Conservation (phyloP, 2,329 filamentous ascomycete species). For the Ramichloridium luteum region DNA sequence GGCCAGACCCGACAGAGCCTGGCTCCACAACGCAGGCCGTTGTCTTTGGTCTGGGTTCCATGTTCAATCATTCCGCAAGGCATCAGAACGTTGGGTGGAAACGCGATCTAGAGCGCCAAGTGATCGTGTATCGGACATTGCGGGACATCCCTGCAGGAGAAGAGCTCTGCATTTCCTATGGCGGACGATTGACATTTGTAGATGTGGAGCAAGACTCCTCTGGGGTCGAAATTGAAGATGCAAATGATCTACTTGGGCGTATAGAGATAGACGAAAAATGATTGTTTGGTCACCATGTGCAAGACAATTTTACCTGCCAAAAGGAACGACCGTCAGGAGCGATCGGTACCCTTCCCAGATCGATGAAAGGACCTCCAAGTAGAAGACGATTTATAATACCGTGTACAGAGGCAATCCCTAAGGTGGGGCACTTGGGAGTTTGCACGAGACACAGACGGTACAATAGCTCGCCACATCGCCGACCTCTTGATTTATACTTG, state of each 20-base stretch:
- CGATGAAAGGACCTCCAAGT: too few relatives aligned
- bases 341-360: too few relatives aligned
- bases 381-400: too few relatives aligned
- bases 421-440: too few relatives aligned
- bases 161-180: conserved; percentile 44
- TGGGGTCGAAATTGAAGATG: conserved; percentile 7
- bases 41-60: conserved; percentile 43
- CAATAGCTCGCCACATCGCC: too few relatives aligned
- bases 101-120: conserved; percentile 32
- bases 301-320: too few relatives aligned
- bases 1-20: conserved; percentile 22
- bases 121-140: conserved; percentile 40
- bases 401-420: too few relatives aligned
- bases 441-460: too few relatives aligned
- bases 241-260: not conserved
- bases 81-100: conserved; percentile 46
- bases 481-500: too few relatives aligned
- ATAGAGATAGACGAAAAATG: conserved; percentile 1
- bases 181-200: conserved; percentile 35
- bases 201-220: conserved; percentile 27
- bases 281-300: not conserved
- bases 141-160: conserved; percentile 40
- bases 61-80: conserved; percentile 45
- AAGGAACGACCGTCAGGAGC: too few relatives aligned
- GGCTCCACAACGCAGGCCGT: conserved; percentile 36